Evolutionary conservation across 257 asterid species (phyloP), one percentile per base, ranked within the genome.

Genomic region (Petrea volubilis): DNA sequence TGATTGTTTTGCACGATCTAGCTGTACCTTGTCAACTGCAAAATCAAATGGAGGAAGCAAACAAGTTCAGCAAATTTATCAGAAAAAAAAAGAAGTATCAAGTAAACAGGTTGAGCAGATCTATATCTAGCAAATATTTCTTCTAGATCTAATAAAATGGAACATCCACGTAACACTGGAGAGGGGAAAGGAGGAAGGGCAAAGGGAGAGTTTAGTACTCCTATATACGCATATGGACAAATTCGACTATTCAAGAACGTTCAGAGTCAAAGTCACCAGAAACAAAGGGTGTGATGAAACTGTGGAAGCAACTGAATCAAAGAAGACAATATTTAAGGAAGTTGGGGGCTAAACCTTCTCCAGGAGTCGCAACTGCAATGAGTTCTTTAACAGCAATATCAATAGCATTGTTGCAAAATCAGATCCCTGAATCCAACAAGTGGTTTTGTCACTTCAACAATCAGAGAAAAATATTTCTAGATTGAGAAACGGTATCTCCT

Each of bases 1-100:
- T 11, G 97, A 56, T 79, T 83, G 91, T 74, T 94, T 94, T 41
- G 99, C 99, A 69, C 97, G 97, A 58, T 80, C 76, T 58, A 94
- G 85, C 83, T 94, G 92, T 18, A 72, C 73, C 52, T 73, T 80
- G 72, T 85, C 86, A 73, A 89, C 98, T 92, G 88, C 75, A 81
- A 71, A 28, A 41, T 28, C 34, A 67, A 38, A 33, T 24, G 62
- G 24, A 67, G 5, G 49, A 24, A 11, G 20, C 51, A 44, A 57
- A 70, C 29, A 59, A 49, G 43, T 59, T 52, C 50, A 68, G 67
- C 60, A 71, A 29, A 53, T 29, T 36, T 43, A 71, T 41, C 43
- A 49, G 49, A 10, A 59, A 52, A 52, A 61, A 40, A 63, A 27
- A 27, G n/a, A 46, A 60, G 59, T 17, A 62, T 62, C 55, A 49